These are phyloP conservation scores for Telfairia occidentalis DNA, from an alignment of 331 rosid species.

Conservation along the genomic window DNA sequence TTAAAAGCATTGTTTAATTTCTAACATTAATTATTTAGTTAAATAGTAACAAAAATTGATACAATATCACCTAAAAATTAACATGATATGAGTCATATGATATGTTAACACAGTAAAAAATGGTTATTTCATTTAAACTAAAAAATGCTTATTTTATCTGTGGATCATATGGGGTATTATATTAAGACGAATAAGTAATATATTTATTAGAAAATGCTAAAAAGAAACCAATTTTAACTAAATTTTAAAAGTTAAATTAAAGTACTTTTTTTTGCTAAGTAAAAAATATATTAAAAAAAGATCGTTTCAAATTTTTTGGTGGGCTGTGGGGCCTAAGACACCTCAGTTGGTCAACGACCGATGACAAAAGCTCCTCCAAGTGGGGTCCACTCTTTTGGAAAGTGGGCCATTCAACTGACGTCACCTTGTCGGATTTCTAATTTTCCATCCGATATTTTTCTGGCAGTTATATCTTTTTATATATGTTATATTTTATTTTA, in stretches of 20 bases:
- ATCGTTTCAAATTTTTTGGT: conserved; percentile 1
- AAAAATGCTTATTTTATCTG: no score
- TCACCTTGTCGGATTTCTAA: conserved; percentile 25
- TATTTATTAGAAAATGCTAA: neutral
- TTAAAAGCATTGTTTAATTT: no score
- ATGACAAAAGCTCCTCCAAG: conserved; percentile 31
- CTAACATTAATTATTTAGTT: no score
- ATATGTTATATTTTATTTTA: no score
- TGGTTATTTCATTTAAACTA: no score
- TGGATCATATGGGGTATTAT: neutral
- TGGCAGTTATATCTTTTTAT: neutral
- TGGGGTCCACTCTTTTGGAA: conserved; percentile 20
- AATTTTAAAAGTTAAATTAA: neutral
- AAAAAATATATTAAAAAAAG: neutral
- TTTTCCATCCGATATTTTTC: neutral
- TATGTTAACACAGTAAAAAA: no score
- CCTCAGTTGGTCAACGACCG: conserved; percentile 46
- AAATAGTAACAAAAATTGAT: neutral
- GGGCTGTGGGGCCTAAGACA: conserved; percentile 16
- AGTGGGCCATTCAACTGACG: conserved; percentile 1
- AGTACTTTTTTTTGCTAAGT: neutral
- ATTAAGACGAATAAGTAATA: neutral
- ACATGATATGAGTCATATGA: no score
- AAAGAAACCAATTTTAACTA: neutral
- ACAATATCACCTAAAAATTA: no score